phyloP scores from a whole-genome alignment of 2,329 filamentous ascomycete genomes.

The Phaeosphaeria sp. region DNA sequence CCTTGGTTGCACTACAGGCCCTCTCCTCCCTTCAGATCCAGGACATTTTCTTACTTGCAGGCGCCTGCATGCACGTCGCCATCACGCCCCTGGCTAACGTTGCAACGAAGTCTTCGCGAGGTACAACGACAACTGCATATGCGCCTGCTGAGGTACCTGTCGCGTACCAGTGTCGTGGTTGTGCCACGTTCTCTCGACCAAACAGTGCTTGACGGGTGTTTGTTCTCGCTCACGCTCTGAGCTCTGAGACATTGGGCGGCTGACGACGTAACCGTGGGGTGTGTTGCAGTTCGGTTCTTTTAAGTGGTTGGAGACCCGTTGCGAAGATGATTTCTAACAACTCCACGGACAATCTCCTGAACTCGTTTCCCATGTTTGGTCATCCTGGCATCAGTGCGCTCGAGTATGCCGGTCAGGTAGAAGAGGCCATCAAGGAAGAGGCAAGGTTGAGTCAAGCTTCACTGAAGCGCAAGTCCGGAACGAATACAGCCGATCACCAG shows the following conservation, averaged over 20 bases:
- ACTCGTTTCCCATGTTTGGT: constrained; percentile 41
- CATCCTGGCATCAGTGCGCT: constrained; percentile 43
- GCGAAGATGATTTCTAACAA: constrained; percentile 18
- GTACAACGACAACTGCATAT: constrained; percentile 27
- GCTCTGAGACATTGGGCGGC: not conserved
- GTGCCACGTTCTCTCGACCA: constrained; percentile 28
- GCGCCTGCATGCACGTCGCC: constrained; percentile 20
- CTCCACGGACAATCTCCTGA: constrained; percentile 29
- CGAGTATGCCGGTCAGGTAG: constrained; percentile 36
- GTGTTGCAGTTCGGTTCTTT: constrained; percentile 13
- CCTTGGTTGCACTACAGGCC: constrained; percentile 24
- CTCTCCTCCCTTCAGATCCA: constrained; percentile 24
- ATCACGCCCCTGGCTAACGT: constrained; percentile 24
- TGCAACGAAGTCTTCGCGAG: constrained; percentile 27
- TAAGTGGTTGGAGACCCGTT: constrained; percentile 18
- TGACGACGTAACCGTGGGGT: constrained; percentile 7
- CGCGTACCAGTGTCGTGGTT: constrained; percentile 25
- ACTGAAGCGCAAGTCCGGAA: constrained; percentile 27
- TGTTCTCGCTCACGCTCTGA: constrained; percentile 7
- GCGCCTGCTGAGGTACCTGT: constrained; percentile 27
- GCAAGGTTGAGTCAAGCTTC: constrained; percentile 23
- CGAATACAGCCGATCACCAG: constrained; percentile 26
- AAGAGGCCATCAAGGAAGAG: constrained; percentile 20
- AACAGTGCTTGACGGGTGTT: constrained; percentile 13
- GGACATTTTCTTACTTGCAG: constrained; percentile 20